Base-by-base conservation (phyloP, 2,329 filamentous ascomycete genomes). In the Daldinia eschscholtzii region DNA sequence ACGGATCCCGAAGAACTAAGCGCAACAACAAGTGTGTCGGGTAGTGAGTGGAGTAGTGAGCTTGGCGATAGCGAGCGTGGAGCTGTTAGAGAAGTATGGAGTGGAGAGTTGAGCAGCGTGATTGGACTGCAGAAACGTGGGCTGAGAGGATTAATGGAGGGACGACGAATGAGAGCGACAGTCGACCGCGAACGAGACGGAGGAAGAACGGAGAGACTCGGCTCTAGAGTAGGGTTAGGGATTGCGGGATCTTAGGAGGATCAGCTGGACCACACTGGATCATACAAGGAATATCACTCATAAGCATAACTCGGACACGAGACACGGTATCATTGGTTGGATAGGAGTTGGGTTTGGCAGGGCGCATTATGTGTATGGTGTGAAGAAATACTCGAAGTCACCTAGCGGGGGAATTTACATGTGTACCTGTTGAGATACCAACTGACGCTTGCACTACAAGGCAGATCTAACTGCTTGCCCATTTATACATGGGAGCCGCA, bases 81-180 rank as follows among this genome's bases (percentile, higher is more conserved):
- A 41, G 80, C 70, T 2, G 80, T 84, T 13, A 82, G 87, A 13
- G 92, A 94, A 72, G 84, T 95, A 0, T 99, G 96, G 95, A 83
- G 87, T 75, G 90, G 91, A 65, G 88, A 97, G 82, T 80, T 95
- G 37, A 94, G 92, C 82, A 93, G 93, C 56, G 95, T 98, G 2
- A 97, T 99, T 73, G 96, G 96, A 0, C 79, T 99, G 71, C 96
- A 99, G 83, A 99, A 99, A 83, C 87, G 96, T 61, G 96, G 96
- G 0, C 80, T 99, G 39, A 86, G 95, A 66, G 96, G 96, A 0
- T 80, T 99, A 73, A 98, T 99, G 96, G 96, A 98, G 80, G 95
- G 95, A 3, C 85, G 95, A 50, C 86, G 95, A 67, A 90, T 98
- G 84, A 75, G 77, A 53, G 78, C 77, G 3, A 79, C 76, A n/a